Percentiles rank a stretch among this genome's conserved stretches.
phyloP scores from a whole-genome alignment of 148 eudicot genomes.

The Rhododendron williamsianum region DNA sequence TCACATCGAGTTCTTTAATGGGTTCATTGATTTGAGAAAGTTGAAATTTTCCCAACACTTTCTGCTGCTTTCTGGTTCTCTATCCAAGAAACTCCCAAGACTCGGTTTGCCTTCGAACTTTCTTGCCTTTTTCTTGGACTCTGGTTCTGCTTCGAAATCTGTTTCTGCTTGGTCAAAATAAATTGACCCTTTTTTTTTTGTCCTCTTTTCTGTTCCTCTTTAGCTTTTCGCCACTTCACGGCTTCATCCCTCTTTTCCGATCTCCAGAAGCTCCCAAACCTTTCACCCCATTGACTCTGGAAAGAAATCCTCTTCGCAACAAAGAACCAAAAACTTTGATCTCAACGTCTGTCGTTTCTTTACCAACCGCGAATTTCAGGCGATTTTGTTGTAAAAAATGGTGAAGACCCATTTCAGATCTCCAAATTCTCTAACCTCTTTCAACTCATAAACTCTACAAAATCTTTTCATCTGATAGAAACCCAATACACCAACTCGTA shows the following conservation, averaged over 20 bases:
- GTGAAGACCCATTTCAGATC: not conserved
- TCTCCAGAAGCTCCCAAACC: not conserved
- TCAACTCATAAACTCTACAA: not conserved
- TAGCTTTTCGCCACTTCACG: not conserved
- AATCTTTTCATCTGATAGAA: not conserved
- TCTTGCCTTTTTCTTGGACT: not conserved
- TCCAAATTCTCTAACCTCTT: not conserved
- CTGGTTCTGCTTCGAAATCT: not conserved
- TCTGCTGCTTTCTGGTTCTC: not conserved
- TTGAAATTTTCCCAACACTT: not conserved
- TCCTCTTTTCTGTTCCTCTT: not conserved
- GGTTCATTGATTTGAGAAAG: not conserved
- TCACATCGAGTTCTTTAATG: not conserved
- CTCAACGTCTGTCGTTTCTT: not conserved
- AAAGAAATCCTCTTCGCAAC: not conserved
- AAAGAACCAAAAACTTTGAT: not conserved
- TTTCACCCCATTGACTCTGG: not conserved
- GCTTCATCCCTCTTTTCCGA: not conserved
- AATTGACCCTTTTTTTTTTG: not conserved
- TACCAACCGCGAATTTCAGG: not conserved
- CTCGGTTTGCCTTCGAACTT: not conserved
- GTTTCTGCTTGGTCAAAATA: not conserved
- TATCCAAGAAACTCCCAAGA: not conserved
- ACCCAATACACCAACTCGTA: not conserved
- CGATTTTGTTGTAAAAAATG: not conserved